Base-by-base conservation (phyloP, 2,329 filamentous ascomycete genomes). In the Fusarium subtropicale region DNA sequence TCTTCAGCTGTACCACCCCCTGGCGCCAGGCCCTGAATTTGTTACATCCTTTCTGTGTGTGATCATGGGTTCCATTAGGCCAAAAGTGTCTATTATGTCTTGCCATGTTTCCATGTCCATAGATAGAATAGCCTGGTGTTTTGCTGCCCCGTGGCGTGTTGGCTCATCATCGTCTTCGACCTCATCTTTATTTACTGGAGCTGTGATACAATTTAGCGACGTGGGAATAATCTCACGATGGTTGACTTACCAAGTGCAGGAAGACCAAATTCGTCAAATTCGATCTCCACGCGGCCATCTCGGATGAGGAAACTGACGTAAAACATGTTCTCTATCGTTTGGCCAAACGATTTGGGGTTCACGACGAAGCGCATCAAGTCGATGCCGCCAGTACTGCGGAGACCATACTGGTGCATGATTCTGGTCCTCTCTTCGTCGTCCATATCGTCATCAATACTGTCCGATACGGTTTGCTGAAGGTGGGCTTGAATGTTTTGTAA, bases 291-390 rank as follows among this genome's bases (percentile, higher is more conserved):
- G 63, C 87, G 88, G 13, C 94, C 94, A 79, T 99, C 96, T 60
- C 92, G 89, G 63, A 98, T 93, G 64, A 99, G 82, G 76, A 99
- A 99, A 77, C 93, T 97, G 72, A 97, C 88, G 77, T 98, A 98
- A 79, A 99, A 99, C 74, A 99, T 84, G 74, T 99, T 99, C 78
- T 99, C 96, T 9, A 99, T 90, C 0, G 94, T 97, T 79, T 99
- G 96, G 0, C 93, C 93, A 74, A 98, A 99, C 1, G 93, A 97
- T 39, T 83, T 83, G 1, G 96, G 96, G 73, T 99, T 97, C 68
- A 98, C 87, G 41, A 94, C 92, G 72, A 97, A 98, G 54, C 91
- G 89, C 78, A 97, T 91, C 15, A 97, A 81, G 51, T 92, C 89
- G 5, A 97, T 87, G 18, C 92, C 92, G 2, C 90, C 90, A 3